Evolutionary conservation across 2,329 filamentous ascomycete genomes (phyloP).

Genomic region (Claviceps arundinis): DNA sequence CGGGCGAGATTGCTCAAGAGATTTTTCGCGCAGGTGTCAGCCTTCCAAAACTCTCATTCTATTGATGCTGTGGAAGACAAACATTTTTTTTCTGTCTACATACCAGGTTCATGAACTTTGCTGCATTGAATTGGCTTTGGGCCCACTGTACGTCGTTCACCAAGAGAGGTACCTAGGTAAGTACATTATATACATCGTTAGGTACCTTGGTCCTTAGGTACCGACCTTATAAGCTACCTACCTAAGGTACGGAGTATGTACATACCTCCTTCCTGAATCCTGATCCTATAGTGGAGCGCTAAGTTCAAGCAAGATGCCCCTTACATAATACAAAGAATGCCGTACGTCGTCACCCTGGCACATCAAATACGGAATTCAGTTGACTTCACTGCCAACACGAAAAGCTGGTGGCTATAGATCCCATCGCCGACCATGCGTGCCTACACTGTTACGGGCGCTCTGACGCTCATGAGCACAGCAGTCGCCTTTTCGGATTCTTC

Average conservation of each 20-base stretch:
- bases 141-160: not conserved
- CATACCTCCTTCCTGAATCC: too few species aligned
- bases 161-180: too few species aligned
- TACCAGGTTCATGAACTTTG: not conserved
- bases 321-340: not conserved
- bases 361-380: constrained; percentile 9
- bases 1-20: not conserved
- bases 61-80: not conserved
- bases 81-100: not conserved
- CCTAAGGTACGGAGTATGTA: too few species aligned
- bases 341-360: not conserved
- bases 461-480: constrained; percentile 43
- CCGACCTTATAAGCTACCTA: too few species aligned
- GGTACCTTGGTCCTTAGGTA: too few species aligned
- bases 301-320: not conserved
- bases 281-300: too few species aligned
- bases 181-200: too few species aligned
- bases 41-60: not conserved
- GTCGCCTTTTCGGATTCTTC: constrained; percentile 75
- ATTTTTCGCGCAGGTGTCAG: not conserved
- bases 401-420: not conserved
- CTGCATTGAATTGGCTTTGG: not conserved
- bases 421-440: constrained; percentile 35
- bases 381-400: constrained; percentile 13
- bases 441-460: constrained; percentile 34